Base-by-base conservation (phyloP, 768 basidiomycete species). In the Phlebiopsis gigantea region DNA sequence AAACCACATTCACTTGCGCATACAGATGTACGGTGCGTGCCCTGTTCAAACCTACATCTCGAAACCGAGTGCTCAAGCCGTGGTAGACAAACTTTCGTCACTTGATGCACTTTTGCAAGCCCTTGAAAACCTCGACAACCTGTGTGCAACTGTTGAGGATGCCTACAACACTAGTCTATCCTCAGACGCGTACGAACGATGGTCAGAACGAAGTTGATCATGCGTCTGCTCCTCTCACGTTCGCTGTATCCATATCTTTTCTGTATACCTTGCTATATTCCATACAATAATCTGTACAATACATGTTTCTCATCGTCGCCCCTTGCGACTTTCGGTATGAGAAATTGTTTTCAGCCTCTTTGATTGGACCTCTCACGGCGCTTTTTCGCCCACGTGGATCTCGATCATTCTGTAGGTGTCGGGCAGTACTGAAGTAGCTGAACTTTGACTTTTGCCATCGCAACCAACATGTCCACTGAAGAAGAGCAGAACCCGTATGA, bases 21-120 rank as follows among this genome's bases (percentile, higher is more conserved):
- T 98, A 58, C 96, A 98, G 81, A 98, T 98, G 96, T 97, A 98
- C 63, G 94, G 94, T 98, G 65, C 60, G 93, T 77, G 56, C 51
- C 31, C 45, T 41, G 46, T n/a, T n/a, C 17, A 41, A 14, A n/a
- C 8, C 26, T 30, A 24, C 51, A 3, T 39, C 12, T 6, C 30
- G n/a, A 31, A 19, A 8, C 21, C 14, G 28, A 34, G 24, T 5
- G 43, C 47, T 54, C 5, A 25, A 19, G 6, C 7, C 28, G 22
- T 10, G 41, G 21, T 65, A 97, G 96, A 98, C 67, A 80, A 84
- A 34, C 76, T 90, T n/a, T 96, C 94, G 3, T 92, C 96, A 0
- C 72, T 95, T 15, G 79, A 83, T 14, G 89, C 93, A 1, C 79
- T 98, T 28, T 75, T 92, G 47, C 77, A 78, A 29, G 93, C 92